Evolutionary conservation across 257 asterid genomes (phyloP), one percentile per base, ranked within the genome.

Genomic region (Solanum appendiculatum): DNA sequence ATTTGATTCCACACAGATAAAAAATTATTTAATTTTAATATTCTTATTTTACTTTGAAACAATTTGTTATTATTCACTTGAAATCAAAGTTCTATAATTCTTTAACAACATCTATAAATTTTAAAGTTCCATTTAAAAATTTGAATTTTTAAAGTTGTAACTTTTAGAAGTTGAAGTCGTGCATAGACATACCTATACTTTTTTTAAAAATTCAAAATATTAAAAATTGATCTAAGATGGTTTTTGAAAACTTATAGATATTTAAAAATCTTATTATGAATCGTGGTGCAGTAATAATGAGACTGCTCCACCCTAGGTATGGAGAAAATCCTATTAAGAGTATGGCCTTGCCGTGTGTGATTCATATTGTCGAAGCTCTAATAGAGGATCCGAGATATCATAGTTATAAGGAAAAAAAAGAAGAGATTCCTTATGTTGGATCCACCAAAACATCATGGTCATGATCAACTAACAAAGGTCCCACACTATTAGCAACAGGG

Each of bases 291-390:
- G 7, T 46, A 2, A 14, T 46, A 2, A 14, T 46, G 1, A 14
- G 0, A 2, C 13, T 46, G 20, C 0, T 46, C 1, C 7, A 46
- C 14, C 2, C 20, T 46, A 1, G 5, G 0, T 46, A 1, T 46
- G 0, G 0, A 46, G 18, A 46, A 46, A 14, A 46, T 46, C 14
- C 2, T 46, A 46, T 0, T 46, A 46, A 46, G 20, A n/a, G n/a
- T n/a, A n/a, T n/a, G n/a, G n/a, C n/a, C n/a, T n/a, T n/a, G n/a
- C n/a, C n/a, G n/a, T n/a, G 20, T 48, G 21, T 3, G 15, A 48
- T 48, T 48, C 21, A 48, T 14, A 48, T 0, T 14, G 0, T 48
- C 0, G 5, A 0, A 48, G 3, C 3, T 14, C 2, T 46, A 14
- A 46, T 46, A 2, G 1, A 5, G 0, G 1, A 48, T 48, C 7